These are phyloP conservation scores for Shiraia sp. DNA, from an alignment of 2,329 filamentous ascomycete species.

Conservation along the genomic window DNA sequence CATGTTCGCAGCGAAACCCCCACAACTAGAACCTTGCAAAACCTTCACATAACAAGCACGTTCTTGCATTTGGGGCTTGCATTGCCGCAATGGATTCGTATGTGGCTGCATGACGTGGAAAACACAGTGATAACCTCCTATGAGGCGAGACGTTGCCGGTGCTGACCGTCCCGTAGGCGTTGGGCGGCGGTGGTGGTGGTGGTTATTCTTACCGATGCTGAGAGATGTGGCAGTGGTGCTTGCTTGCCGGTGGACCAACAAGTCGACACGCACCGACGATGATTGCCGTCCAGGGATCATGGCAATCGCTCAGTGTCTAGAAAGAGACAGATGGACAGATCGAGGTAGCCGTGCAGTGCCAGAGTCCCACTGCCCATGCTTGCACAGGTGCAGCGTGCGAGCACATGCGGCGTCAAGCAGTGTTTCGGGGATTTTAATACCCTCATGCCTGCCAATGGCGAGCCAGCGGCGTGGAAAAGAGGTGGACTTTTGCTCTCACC, in stretches of 20 bases:
- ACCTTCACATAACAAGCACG: slow-evolving; percentile 7
- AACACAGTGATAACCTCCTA: slow-evolving; percentile 9
- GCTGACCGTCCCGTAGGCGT: slow-evolving; percentile 11
- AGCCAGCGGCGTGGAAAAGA: slow-evolving; percentile 2
- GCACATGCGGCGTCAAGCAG: slow-evolving; percentile 5
- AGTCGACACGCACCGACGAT: too few relatives aligned
- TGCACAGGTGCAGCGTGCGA: slow-evolving; percentile 3
- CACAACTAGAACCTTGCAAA: not conserved
- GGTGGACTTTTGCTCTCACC: slow-evolving; percentile 7
- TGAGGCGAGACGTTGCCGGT: slow-evolving; percentile 15
- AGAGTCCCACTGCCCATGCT: too few relatives aligned
- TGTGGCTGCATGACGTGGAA: slow-evolving; percentile 13
- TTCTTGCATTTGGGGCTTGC: slow-evolving; percentile 6
- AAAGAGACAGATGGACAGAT: too few relatives aligned
- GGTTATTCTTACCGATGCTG: too few relatives aligned
- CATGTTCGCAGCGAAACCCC: too few relatives aligned
- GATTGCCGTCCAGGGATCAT: too few relatives aligned
- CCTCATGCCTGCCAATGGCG: slow-evolving; percentile 10
- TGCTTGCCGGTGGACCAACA: too few relatives aligned
- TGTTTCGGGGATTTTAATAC: slow-evolving; percentile 16
- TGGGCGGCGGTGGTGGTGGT: too few relatives aligned
- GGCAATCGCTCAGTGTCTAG: too few relatives aligned
- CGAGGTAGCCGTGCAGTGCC: too few relatives aligned
- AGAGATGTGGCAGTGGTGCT: too few relatives aligned
- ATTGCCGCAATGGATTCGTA: slow-evolving; percentile 3